Percentiles rank a stretch among this genome's conserved stretches.
Conservation (phyloP, 2,329 filamentous ascomycete genomes). For the Pyrenophora teres region DNA sequence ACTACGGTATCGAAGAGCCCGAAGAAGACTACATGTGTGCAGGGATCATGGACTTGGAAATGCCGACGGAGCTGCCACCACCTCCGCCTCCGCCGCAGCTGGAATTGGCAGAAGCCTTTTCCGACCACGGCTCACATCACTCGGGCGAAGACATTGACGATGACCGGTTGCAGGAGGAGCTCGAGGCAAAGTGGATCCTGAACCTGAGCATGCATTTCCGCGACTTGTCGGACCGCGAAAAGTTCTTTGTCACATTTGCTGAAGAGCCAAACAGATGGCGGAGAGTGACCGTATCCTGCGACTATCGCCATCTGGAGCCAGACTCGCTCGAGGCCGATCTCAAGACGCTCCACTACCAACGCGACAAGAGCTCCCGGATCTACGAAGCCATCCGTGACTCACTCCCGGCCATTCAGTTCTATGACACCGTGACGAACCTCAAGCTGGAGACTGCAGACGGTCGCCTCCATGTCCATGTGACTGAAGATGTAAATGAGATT, state of each 20-base stretch:
- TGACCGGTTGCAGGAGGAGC: conserved; percentile 73
- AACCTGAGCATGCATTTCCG: conserved; percentile 99
- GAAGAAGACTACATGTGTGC: conserved; percentile 31
- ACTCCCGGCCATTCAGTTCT: conserved; percentile 91
- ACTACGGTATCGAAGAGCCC: conserved; percentile 34
- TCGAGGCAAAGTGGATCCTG: conserved; percentile 90
- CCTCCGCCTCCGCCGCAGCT: conserved; percentile 27
- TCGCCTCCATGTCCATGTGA: conserved; percentile 91
- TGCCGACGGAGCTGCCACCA: not conserved
- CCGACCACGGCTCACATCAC: conserved; percentile 39
- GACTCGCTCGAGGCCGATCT: conserved; percentile 88
- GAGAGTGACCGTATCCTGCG: conserved; percentile 88
- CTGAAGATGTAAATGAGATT: conserved; percentile 96
- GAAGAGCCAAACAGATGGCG: conserved; percentile 80
- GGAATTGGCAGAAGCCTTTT: conserved; percentile 34
- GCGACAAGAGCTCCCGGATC: conserved; percentile 90
- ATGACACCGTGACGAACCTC: conserved; percentile 92
- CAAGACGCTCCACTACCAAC: conserved; percentile 75
- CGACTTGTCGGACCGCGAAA: conserved; percentile 89
- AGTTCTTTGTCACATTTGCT: conserved; percentile 96
- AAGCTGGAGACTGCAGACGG: conserved; percentile 89
- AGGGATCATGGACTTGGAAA: conserved; percentile 9
- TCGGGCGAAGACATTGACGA: conserved; percentile 56
- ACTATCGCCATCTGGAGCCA: conserved; percentile 80
- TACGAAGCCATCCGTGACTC: conserved; percentile 95